A percentile compares a stretch with the other conserved stretches of the same genome.
Evolutionary conservation across 805 yeast species (phyloP).

Genomic region (Ogataea neopini): DNA sequence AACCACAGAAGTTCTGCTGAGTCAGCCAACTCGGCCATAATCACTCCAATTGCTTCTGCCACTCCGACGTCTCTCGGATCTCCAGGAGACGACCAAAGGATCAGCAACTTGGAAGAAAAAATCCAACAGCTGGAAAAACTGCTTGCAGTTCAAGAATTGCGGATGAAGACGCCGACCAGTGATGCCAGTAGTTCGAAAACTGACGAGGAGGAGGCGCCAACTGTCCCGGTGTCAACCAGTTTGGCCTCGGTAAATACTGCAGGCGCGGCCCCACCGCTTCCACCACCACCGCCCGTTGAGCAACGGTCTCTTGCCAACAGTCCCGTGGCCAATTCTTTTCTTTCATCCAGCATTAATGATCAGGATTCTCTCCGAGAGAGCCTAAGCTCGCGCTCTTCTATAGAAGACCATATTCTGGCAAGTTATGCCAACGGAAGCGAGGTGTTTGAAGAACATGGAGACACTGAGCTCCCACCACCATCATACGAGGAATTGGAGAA

Average conservation of each 20-base stretch:
- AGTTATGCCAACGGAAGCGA: conserved; percentile 13
- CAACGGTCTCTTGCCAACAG: conserved; percentile 26
- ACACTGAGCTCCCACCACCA: conserved; percentile 32
- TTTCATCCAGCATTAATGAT: conserved; percentile 3
- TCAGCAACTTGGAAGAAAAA: conserved; percentile 35
- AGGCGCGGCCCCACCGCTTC: conserved; percentile 33
- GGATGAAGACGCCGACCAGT: conserved; percentile 17
- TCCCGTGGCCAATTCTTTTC: conserved; percentile 28
- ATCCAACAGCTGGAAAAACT: conserved; percentile 32
- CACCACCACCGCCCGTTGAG: conserved; percentile 31
- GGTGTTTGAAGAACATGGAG: conserved; percentile 9
- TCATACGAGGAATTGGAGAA: conserved; percentile 37
- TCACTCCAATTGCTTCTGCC: conserved; percentile 3
- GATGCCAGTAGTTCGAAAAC: conserved; percentile 6
- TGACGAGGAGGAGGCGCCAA: background rate
- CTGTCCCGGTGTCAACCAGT: conserved; percentile 5
- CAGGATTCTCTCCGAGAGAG: conserved; percentile 18
- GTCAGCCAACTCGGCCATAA: background rate
- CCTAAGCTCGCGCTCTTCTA: conserved; percentile 27
- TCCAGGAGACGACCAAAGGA: conserved; percentile 24
- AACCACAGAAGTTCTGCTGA: background rate
- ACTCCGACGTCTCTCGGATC: background rate
- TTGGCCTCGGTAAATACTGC: too few species aligned
- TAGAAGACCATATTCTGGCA: conserved; percentile 23
- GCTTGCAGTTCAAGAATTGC: conserved; percentile 27